Evolutionary conservation across 352 stramenopile species (phyloP).

Genomic region (Phytophthora chlamydospora): DNA sequence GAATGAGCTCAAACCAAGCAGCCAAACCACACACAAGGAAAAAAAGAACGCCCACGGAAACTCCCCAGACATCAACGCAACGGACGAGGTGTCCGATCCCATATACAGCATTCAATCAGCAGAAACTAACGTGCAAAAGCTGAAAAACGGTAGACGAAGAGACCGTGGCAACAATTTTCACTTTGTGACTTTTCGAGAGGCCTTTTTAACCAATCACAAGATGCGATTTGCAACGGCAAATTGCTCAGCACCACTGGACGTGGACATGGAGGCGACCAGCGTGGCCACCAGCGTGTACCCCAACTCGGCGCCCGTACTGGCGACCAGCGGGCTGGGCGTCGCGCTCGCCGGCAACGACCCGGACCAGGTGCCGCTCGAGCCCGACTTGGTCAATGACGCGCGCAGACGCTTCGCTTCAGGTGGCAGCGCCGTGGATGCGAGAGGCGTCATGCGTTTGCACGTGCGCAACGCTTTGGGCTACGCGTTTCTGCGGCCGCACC

Average conservation of each 20-base stretch:
- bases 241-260: slow-evolving; percentile 8
- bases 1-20: slow-evolving; percentile 20
- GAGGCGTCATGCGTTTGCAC: slow-evolving; percentile 51
- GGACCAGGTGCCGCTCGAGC: slow-evolving; percentile 56
- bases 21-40: neutral
- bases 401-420: slow-evolving; percentile 35
- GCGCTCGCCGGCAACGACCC: slow-evolving; percentile 48
- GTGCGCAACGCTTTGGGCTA: slow-evolving; percentile 66
- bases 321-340: slow-evolving; percentile 55
- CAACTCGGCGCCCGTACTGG: slow-evolving; percentile 57
- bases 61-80: slow-evolving; percentile 18
- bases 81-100: slow-evolving; percentile 14
- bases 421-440: slow-evolving; percentile 53
- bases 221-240: slow-evolving; percentile 11
- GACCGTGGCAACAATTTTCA: slow-evolving; percentile 15
- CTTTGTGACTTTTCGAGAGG: slow-evolving; percentile 20
- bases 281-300: slow-evolving; percentile 58
- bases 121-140: neutral
- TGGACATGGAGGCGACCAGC: slow-evolving; percentile 60
- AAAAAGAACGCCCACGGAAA: slow-evolving; percentile 34
- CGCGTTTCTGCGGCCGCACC: slow-evolving; percentile 55
- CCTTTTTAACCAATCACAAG: slow-evolving; percentile 39
- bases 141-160: neutral
- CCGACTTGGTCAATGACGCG: slow-evolving; percentile 56
- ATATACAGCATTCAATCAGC: slow-evolving; percentile 2